Evolutionary conservation across 1,139 yeast species (phyloP).

Genomic region (Maudiozyma humilis): DNA sequence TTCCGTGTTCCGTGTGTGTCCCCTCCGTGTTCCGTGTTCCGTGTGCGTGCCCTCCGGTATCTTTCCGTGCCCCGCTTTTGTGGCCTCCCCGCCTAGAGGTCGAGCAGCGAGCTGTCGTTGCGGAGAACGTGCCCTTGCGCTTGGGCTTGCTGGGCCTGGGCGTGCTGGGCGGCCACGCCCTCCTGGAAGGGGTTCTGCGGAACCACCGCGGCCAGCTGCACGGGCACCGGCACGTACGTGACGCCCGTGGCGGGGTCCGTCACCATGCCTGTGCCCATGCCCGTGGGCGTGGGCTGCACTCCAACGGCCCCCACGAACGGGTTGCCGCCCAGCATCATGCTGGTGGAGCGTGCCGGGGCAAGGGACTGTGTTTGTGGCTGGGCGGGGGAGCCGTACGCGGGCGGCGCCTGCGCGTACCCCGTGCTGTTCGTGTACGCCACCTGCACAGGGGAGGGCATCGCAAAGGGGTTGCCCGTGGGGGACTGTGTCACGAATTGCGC

Average conservation of each 20-base stretch:
- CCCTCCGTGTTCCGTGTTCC: too few relatives aligned
- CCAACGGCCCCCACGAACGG: slow-evolving; percentile 1
- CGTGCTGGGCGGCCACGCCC: slow-evolving; percentile 2
- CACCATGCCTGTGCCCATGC: neutral
- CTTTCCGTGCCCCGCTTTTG: too few relatives aligned
- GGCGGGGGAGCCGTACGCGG: too few relatives aligned
- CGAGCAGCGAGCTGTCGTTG: neutral
- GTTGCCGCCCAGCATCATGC: slow-evolving; percentile 1
- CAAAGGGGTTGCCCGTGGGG: too few relatives aligned
- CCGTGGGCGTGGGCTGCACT: too few relatives aligned
- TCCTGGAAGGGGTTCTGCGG: slow-evolving; percentile 4
- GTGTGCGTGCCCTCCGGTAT: too few relatives aligned
- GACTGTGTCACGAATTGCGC: slow-evolving; percentile 17
- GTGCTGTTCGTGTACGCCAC: slow-evolving; percentile 5
- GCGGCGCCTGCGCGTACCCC: too few relatives aligned
- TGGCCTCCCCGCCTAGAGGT: neutral
- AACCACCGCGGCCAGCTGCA: slow-evolving; percentile 9
- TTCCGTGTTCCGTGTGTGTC: too few relatives aligned
- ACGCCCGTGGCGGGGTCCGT: slow-evolving; percentile 3
- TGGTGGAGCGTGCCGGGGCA: slow-evolving; percentile 10
- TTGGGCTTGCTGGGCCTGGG: slow-evolving; percentile 8
- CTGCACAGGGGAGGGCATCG: slow-evolving; percentile 5
- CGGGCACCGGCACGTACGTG: slow-evolving; percentile 11
- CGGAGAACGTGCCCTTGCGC: slow-evolving; percentile 2
- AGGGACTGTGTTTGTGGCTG: slow-evolving; percentile 4